Evolutionary conservation across 1,284 basidiomycete genomes (phyloP).

Genomic region (Boletus semigastroideus): DNA sequence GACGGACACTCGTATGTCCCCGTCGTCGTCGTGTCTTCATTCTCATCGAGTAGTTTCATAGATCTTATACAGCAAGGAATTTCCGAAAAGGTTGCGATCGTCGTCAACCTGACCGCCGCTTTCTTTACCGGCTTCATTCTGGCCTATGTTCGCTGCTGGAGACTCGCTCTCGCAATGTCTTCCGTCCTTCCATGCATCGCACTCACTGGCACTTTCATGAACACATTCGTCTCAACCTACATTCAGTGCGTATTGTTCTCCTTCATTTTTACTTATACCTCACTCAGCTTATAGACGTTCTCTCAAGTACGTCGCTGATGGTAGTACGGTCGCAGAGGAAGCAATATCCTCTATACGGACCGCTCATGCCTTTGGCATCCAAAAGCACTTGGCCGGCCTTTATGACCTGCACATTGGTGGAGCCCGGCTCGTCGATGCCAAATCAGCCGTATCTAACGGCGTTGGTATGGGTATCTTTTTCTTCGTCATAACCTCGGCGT

Average conservation of each 20-base stretch:
- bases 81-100: constrained; percentile 82
- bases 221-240: constrained; percentile 69
- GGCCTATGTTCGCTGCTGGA: constrained; percentile 74
- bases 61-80: constrained; percentile 25
- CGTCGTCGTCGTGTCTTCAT: neutral
- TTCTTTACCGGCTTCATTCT: constrained; percentile 81
- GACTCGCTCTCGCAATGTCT: constrained; percentile 83
- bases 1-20: constrained; percentile 53
- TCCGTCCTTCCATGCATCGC: constrained; percentile 89
- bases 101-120: constrained; percentile 59
- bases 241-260: constrained; percentile 55
- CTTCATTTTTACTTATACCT: constrained; percentile 2
- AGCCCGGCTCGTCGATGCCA: constrained; percentile 63
- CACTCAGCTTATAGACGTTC: constrained; percentile 41
- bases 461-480: constrained; percentile 71
- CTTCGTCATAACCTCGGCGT: constrained; percentile 78
- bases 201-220: constrained; percentile 78
- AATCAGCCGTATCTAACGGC: constrained; percentile 69
- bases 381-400: constrained; percentile 59
- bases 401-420: constrained; percentile 70
- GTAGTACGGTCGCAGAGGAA: constrained; percentile 92
- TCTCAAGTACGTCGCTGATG: constrained; percentile 77
- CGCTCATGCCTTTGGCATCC: constrained; percentile 90
- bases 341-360: constrained; percentile 88
- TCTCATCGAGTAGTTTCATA: neutral